Percentiles rank a stretch among this genome's conserved stretches.
phyloP scores from a whole-genome alignment of 2,329 filamentous ascomycete genomes.

The Polytolypa hystricis region DNA sequence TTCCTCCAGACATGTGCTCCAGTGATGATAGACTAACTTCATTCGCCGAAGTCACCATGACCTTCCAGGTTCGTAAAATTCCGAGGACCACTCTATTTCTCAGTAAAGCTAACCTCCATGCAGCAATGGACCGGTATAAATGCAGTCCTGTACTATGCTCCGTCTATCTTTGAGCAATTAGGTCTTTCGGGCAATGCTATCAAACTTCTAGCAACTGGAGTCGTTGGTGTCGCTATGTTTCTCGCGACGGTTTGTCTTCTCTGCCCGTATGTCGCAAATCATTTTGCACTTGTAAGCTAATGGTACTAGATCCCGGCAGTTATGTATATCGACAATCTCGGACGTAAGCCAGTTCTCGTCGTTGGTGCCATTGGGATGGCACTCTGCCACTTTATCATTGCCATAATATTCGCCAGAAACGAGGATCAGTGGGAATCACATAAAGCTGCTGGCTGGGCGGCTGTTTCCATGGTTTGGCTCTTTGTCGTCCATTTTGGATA shows the following conservation, averaged over 20 bases:
- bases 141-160: conserved; percentile 30
- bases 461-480: conserved; percentile 48
- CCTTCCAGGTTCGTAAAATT: conserved; percentile 17
- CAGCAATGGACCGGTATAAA: conserved; percentile 42
- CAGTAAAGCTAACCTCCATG: conserved; percentile 36
- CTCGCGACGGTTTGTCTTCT: conserved; percentile 11
- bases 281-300: background rate
- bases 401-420: conserved; percentile 53
- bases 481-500: conserved; percentile 64
- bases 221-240: conserved; percentile 21
- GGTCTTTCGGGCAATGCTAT: conserved; percentile 18
- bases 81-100: background rate
- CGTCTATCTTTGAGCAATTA: conserved; percentile 19
- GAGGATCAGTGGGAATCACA: conserved; percentile 47
- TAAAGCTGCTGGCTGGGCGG: conserved; percentile 54
- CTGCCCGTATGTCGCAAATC: too few species aligned
- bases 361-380: conserved; percentile 55
- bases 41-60: conserved; percentile 30
- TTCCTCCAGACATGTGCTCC: background rate
- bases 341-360: conserved; percentile 22
- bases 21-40: conserved; percentile 46
- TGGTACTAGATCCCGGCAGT: conserved; percentile 21
- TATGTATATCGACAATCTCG: conserved; percentile 23
- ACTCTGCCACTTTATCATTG: conserved; percentile 57
- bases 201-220: conserved; percentile 20